Conservation (phyloP, 345 rosid genomes). For the Cochlearia excelsa region DNA sequence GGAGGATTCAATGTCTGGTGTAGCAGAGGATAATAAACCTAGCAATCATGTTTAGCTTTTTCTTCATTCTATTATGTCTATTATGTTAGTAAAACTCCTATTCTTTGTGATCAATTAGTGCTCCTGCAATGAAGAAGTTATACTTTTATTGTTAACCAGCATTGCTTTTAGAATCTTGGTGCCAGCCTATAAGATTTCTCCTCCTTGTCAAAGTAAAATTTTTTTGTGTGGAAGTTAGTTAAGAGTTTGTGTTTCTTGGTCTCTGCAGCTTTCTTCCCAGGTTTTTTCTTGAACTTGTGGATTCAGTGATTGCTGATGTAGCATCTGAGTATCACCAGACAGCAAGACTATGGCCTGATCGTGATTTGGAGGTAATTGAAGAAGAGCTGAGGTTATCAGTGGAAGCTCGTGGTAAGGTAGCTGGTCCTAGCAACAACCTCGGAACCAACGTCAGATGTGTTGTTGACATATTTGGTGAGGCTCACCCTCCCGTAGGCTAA, state of each 20-base stretch:
- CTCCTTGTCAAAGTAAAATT: slow-evolving; percentile 5
- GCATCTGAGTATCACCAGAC: slow-evolving; percentile 91
- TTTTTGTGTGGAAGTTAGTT: slow-evolving; percentile 13
- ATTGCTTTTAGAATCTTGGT: neutral
- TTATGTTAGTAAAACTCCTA: neutral
- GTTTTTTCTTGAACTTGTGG: slow-evolving; percentile 65
- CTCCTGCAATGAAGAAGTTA: too few relatives aligned
- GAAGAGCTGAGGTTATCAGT: slow-evolving; percentile 82
- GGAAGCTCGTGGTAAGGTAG: slow-evolving; percentile 70
- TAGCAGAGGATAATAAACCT: slow-evolving; percentile 47
- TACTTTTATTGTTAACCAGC: too few relatives aligned
- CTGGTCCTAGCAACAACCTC: slow-evolving; percentile 63
- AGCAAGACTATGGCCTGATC: slow-evolving; percentile 79
- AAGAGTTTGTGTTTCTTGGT: neutral
- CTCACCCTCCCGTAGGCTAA: slow-evolving; percentile 73
- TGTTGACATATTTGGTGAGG: slow-evolving; percentile 88
- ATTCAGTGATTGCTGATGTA: slow-evolving; percentile 85
- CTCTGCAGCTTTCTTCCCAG: slow-evolving; percentile 62
- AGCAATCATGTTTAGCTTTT: slow-evolving; percentile 40
- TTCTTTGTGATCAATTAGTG: too few relatives aligned
- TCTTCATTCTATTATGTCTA: neutral
- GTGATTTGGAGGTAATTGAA: slow-evolving; percentile 76
- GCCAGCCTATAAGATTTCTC: neutral
- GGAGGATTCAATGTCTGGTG: slow-evolving; percentile 46
- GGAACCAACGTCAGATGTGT: slow-evolving; percentile 76